A percentile compares a stretch with the other conserved stretches of the same genome.
Evolutionary conservation across 2,329 filamentous ascomycete species (phyloP).

Genomic region (Xylariaceae sp.): DNA sequence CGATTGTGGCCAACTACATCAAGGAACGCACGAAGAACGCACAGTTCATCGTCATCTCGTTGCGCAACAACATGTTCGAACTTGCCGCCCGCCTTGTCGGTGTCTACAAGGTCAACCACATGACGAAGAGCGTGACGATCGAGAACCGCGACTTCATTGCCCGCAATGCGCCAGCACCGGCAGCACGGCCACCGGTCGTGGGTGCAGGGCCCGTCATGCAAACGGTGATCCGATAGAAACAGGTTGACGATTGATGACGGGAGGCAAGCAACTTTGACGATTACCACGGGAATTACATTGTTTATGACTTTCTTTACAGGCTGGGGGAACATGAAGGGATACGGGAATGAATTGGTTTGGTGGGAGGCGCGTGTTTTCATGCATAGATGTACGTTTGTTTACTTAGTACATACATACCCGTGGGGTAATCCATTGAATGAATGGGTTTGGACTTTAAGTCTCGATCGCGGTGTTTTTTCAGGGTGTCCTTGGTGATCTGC

Average conservation of each 20-base stretch:
- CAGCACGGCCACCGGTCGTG: constrained; percentile 16
- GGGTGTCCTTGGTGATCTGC: too few relatives aligned
- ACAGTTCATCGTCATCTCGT: constrained; percentile 96
- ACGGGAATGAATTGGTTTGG: constrained; percentile 1
- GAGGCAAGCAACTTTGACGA: too few relatives aligned
- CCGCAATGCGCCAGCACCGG: constrained; percentile 24
- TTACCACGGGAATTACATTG: too few relatives aligned
- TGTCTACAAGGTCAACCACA: constrained; percentile 99
- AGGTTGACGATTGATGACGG: too few relatives aligned
- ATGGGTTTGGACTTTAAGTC: too few relatives aligned
- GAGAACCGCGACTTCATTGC: constrained; percentile 74
- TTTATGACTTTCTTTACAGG: neutral
- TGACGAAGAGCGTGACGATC: constrained; percentile 89
- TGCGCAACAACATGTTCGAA: constrained; percentile 99
- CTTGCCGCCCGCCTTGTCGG: constrained; percentile 90
- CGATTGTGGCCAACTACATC: constrained; percentile 97
- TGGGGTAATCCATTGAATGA: too few relatives aligned
- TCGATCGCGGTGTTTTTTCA: too few relatives aligned
- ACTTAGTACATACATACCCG: neutral
- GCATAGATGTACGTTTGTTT: neutral
- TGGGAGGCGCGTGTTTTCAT: neutral
- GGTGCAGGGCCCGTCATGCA: constrained; percentile 11
- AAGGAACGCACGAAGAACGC: constrained; percentile 99
- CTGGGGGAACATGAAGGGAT: neutral
- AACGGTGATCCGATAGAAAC: constrained; percentile 10